Evolutionary conservation across 1,139 yeast species (phyloP), one percentile per base, ranked within the genome.

Genomic region (Nadsonia commutata): DNA sequence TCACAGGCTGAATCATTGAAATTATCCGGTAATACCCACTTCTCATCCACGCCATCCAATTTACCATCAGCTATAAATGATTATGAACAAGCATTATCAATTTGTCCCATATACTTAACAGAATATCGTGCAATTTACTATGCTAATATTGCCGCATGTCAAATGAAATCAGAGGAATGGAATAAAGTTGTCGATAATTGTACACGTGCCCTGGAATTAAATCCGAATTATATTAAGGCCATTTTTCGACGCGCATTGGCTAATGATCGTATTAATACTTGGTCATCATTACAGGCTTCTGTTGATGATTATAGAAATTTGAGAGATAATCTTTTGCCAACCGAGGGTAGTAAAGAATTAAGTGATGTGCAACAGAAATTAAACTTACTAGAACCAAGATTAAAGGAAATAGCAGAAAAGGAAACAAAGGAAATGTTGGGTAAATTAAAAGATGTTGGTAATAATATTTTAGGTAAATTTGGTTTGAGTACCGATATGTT

Each of bases 141-240:
- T 57, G 76, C 44, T 36, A 88, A 88, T 68, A 76, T 95, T 65
- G 86, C 96, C 20, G 98, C 98, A 18, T 90, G 96, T 66, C 84
- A 83, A 64, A 82, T 86, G 45, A 84, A 94, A 18, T 69, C 83
- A 52, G 75, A 78, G 48, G 76, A 86, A 51, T 78, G 75, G 58
- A 84, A 82, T 54, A 79, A 84, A 57, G 95, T 86, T 40, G 73
- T 93, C 51, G 83, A 78, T 53, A 95, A 85, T 61, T 80, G 95
- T 47, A 76, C 95, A 23, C 75, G 72, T 50, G 98, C 98, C 36
- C 72, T 93, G 55, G 73, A 76, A 52, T 65, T 88, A 56, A 82
- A 86, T 61, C 95, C 94, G 16, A 90, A 81, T 58, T 90, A 93
- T 65, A 70, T 85, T 55, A 90, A 93, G 69, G 93, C 96, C 64